Conservation (phyloP, 192 early-diverging fungal species). For the Neocallimastix lanati region DNA sequence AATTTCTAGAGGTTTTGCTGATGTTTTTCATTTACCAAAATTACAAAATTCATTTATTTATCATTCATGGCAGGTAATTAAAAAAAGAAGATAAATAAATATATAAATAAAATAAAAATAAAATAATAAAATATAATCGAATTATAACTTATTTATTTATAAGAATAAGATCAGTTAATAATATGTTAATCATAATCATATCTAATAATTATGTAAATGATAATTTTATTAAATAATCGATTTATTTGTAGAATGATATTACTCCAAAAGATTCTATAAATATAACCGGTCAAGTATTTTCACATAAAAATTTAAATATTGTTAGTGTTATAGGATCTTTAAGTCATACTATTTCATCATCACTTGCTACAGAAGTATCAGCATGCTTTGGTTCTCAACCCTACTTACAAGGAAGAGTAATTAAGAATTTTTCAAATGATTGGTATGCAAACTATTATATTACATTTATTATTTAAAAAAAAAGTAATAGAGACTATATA, state of each 20-base stretch:
- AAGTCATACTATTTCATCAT: conserved; percentile 53
- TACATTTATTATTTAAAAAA: too few relatives aligned
- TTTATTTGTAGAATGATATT: conserved; percentile 15
- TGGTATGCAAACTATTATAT: not conserved
- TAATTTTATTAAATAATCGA: too few relatives aligned
- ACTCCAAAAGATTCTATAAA: conserved; percentile 21
- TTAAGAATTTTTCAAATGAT: not conserved
- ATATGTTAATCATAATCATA: too few relatives aligned
- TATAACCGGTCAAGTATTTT: conserved; percentile 38
- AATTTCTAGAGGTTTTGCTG: not conserved
- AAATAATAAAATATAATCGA: too few relatives aligned
- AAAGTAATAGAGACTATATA: too few relatives aligned
- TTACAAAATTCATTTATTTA: not conserved
- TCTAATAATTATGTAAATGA: too few relatives aligned
- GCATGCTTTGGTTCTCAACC: not conserved
- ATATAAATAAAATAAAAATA: too few relatives aligned
- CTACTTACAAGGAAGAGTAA: not conserved
- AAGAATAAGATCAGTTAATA: too few relatives aligned
- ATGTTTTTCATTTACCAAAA: not conserved
- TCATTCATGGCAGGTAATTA: not conserved
- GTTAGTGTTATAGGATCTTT: conserved; percentile 63
- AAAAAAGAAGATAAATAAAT: too few relatives aligned
- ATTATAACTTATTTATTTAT: too few relatives aligned
- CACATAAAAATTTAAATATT: conserved; percentile 47
- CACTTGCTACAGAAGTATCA: conserved; percentile 46